Evolutionary conservation across 768 basidiomycete genomes (phyloP).

Genomic region (Tricholoma flavovirens): DNA sequence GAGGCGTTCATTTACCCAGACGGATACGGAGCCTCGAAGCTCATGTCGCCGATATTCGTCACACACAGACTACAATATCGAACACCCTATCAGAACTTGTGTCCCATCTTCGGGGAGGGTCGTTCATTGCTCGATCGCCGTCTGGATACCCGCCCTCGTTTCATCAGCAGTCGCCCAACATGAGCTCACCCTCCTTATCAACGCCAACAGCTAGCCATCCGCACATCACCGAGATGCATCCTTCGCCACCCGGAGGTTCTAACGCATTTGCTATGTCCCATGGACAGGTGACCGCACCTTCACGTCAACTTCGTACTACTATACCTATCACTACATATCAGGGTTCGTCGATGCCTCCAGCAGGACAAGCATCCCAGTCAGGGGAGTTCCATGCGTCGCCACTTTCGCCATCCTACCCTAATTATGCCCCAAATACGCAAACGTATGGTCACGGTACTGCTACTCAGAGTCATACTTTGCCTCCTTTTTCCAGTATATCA

Average conservation of each 20-base stretch:
- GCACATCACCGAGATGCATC: conserved; percentile 34
- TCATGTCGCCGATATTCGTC: conserved; percentile 79
- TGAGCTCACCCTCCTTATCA: conserved; percentile 53
- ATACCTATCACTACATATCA: conserved; percentile 31
- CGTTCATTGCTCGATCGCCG: conserved; percentile 54
- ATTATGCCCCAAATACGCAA: conserved; percentile 32
- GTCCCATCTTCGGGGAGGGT: conserved; percentile 61
- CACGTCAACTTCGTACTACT: conserved; percentile 11
- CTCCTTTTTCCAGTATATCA: conserved; percentile 68
- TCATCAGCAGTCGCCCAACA: conserved; percentile 58
- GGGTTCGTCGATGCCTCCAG: conserved; percentile 27
- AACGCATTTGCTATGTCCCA: conserved; percentile 26
- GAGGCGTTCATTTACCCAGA: conserved; percentile 34
- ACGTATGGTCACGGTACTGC: conserved; percentile 27
- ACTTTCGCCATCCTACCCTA: conserved; percentile 36
- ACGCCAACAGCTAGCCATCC: conserved; percentile 42
- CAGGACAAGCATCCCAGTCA: conserved; percentile 26
- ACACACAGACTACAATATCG: conserved; percentile 69
- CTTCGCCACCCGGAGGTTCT: conserved; percentile 31
- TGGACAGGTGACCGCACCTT: conserved; percentile 15
- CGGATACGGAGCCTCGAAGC: conserved; percentile 86
- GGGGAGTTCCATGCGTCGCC: conserved; percentile 42
- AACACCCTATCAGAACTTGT: conserved; percentile 77
- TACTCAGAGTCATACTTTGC: conserved; percentile 49
- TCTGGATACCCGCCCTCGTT: conserved; percentile 51